Conservation (phyloP, 2,329 filamentous ascomycete genomes). For the Moelleriella libera region DNA sequence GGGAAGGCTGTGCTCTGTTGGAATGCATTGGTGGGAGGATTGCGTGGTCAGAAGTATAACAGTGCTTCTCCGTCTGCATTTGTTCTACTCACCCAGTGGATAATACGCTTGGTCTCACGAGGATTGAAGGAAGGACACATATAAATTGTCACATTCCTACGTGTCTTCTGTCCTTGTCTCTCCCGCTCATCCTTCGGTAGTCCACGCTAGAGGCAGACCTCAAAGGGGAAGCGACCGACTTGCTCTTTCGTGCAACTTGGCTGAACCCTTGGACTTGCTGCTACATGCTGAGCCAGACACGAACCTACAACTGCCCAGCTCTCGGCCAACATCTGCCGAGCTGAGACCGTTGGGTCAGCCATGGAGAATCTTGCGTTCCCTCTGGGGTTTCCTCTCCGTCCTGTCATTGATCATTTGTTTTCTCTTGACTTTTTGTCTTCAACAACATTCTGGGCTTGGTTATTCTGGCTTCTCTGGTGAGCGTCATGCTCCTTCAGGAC, state of each 20-base stretch:
- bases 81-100: not conserved
- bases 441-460: slow-evolving; percentile 30
- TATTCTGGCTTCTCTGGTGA: slow-evolving; percentile 33
- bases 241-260: not conserved
- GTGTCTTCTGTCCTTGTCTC: too few species aligned
- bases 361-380: slow-evolving; percentile 1
- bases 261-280: not conserved
- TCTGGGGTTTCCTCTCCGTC: not conserved
- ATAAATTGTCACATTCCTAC: too few species aligned
- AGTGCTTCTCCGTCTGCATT: not conserved
- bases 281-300: not conserved
- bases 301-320: not conserved
- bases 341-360: not conserved
- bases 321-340: not conserved
- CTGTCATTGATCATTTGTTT: slow-evolving; percentile 3
- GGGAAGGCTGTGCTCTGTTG: not conserved
- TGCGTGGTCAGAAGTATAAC: not conserved
- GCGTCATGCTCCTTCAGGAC: slow-evolving; percentile 7
- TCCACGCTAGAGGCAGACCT: too few species aligned
- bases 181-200: too few species aligned
- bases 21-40: not conserved
- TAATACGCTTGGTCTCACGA: not conserved
- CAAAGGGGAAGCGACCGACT: not conserved
- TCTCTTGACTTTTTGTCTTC: slow-evolving; percentile 24
- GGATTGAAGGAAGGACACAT: too few species aligned